A percentile compares a stretch with the other conserved stretches of the same genome.
Evolutionary conservation across 2,329 filamentous ascomycete genomes (phyloP).

Genomic region (Fusarium piperis): DNA sequence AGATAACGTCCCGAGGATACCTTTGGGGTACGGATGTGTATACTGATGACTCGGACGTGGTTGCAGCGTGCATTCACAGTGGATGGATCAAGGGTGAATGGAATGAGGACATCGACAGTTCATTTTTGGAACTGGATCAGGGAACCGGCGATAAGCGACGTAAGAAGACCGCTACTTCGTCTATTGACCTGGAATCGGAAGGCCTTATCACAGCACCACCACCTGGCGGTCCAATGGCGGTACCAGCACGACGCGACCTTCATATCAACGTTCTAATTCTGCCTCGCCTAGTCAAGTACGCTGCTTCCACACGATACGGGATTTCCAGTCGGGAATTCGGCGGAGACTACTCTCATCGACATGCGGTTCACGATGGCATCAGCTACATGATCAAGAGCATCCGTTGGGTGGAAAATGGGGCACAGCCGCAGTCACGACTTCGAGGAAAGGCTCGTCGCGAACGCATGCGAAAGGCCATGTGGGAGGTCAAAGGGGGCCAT

Average conservation of each 20-base stretch:
- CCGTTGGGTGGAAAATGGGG: conserved; percentile 85
- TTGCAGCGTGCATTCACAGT: conserved; percentile 91
- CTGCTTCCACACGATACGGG: conserved; percentile 78
- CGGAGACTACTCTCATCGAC: conserved; percentile 56
- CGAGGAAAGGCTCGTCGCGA: conserved; percentile 65
- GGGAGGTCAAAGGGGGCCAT: conserved; percentile 56
- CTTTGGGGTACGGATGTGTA: conserved; percentile 96
- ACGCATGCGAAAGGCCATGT: conserved; percentile 65
- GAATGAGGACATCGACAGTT: conserved; percentile 78
- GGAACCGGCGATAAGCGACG: conserved; percentile 46
- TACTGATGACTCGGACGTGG: conserved; percentile 92
- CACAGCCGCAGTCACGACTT: conserved; percentile 64
- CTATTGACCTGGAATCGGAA: conserved; percentile 50
- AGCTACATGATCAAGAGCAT: conserved; percentile 87
- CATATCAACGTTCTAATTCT: conserved; percentile 89
- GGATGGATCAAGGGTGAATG: conserved; percentile 94
- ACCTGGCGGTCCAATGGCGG: conserved; percentile 67
- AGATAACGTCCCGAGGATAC: conserved; percentile 82
- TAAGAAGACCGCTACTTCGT: conserved; percentile 45
- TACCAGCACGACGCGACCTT: conserved; percentile 77
- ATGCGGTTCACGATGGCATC: conserved; percentile 78
- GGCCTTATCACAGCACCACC: conserved; percentile 64
- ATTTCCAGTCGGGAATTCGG: conserved; percentile 85
- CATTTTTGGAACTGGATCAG: conserved; percentile 68
- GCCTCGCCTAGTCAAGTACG: conserved; percentile 80